phyloP scores from a whole-genome alignment of 2,329 filamentous ascomycete genomes.

The Aspergillus clavatus region DNA sequence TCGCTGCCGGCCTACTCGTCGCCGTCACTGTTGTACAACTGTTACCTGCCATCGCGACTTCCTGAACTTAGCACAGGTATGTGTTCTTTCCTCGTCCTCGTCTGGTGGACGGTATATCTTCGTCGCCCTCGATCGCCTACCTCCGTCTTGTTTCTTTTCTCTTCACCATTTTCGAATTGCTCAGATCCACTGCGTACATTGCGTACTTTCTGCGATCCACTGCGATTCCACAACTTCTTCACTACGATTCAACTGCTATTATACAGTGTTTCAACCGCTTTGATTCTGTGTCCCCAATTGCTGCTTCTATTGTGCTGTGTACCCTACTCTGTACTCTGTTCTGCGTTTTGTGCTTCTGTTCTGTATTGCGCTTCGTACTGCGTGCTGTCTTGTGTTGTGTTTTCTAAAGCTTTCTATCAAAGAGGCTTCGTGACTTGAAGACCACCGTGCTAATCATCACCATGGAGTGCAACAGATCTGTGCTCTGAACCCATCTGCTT shows the following conservation, averaged over 20 bases:
- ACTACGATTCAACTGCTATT: not conserved
- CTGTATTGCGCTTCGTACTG: not conserved
- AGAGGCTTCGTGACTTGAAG: not conserved
- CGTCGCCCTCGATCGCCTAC: not conserved
- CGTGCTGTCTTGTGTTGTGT: not conserved
- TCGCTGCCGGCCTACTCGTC: not conserved
- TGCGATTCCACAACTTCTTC: not conserved
- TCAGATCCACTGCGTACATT: not conserved
- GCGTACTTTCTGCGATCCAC: not conserved
- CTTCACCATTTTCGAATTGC: not conserved
- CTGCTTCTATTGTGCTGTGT: no score
- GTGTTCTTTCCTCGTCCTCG: constrained; percentile 9
- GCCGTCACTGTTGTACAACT: not conserved
- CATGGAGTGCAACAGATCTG: constrained; percentile 1
- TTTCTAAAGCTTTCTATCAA: not conserved
- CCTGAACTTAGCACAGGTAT: constrained; percentile 14
- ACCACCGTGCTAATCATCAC: not conserved
- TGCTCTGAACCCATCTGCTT: constrained; percentile 1
- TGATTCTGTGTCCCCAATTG: no score
- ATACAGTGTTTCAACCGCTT: not conserved
- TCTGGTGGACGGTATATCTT: constrained; percentile 1
- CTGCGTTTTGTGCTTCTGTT: no score
- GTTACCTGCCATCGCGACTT: constrained; percentile 11
- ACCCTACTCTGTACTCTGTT: no score
- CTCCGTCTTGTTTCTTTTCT: constrained; percentile 7